Base-by-base conservation (phyloP, 208 protist genomes). In the Porcisia hertigi region DNA sequence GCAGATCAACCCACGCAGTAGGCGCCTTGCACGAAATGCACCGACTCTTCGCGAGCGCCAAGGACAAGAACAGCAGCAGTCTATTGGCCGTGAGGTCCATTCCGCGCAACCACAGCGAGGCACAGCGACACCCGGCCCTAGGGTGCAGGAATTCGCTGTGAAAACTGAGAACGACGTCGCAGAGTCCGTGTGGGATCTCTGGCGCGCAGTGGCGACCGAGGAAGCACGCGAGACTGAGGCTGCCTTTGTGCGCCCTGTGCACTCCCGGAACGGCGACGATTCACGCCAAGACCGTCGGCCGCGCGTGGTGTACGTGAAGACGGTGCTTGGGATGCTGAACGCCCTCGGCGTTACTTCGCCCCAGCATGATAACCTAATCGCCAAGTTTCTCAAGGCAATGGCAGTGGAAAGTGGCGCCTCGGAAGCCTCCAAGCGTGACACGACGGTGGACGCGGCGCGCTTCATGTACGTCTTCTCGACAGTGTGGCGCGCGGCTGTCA, bases 401-500 rank as follows among this genome's bases (percentile, higher is more conserved):
- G 77, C 73, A 34, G 58, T 88, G 30, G 59, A 39, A 55, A 58
- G 36, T 0, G 69, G 36, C 14, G 59, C 54, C 36, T 52, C 14
- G 49, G 47, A 41, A 52, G 65, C 65, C 47, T 23, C 14, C 45
- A 55, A 23, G 45, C 45, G 45, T 2, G 75, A 75, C 55, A 62
- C 55, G 54, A 36, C 39, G 47, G 65, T 30, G 16, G 64, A 75
- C 6, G 86, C 85, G 39, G 81, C 81, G 58, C 81, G 83, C 18
- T 92, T 92, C 55, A 34, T 60, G 5, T 72, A 82, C 62, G 85
- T 92, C 45, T 87, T 92, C 76, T 78, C 78, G 12, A 79, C 65
- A 20, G 83, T 88, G 11, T 83, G 85, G 64, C 71, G 73, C 30
- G 84, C 79, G 16, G 84, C 65, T 20, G 66, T 82, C n/a, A 82